Base-by-base conservation (phyloP, 2,329 filamentous ascomycete species). In the Zymoseptoria brevis region DNA sequence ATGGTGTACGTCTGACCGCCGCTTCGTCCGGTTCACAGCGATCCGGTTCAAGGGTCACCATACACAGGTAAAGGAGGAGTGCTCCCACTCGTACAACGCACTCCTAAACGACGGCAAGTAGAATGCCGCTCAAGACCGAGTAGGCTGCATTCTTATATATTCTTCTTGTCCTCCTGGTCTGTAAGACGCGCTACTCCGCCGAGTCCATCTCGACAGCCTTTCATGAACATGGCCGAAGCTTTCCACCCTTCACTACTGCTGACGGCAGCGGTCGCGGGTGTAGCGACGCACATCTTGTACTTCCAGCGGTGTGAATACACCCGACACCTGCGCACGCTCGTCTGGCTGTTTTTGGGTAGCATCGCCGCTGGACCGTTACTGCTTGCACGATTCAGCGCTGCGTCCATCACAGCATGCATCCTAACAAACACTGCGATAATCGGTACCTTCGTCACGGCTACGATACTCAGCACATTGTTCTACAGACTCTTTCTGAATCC, bases 401-500 rank as follows among this genome's bases (percentile, higher is more conserved):
- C 53, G 24, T 8, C 53, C 1, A 4, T 64, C 11, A 19, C 49
- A 19, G 64, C 59, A 3, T n/a, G 62, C 8, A 8, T 45, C 1
- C 50, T 51, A 13, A 56, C 61, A 4, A 45, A n/a, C 16, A 9
- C 53, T 1, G 21, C 19, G 5, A 35, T 55, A 7, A n/a, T 54
- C 2, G 35, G n/a, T 8, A 51, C 21, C 57, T 67, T 60, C 54
- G 53, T 66, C 1, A n/a, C 53, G 9, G 67, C 55, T 41, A 50
- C 66, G 41, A 51, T 67, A 55, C 54, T 64, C 22, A 75, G 72
- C 57, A 69, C 75, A 9, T n/a, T 69, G 13, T 56, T 71, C 35
- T 76, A 75, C 57, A 71, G 75, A 19, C 19, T 67, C 19, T 71
- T 71, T 58, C 64, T 73, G 57, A 67, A 72, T 53, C 71, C 65